A percentile compares a stretch with the other conserved stretches of the same genome.
Conservation (phyloP, 768 basidiomycete genomes). For the Termitomyces titanicus region DNA sequence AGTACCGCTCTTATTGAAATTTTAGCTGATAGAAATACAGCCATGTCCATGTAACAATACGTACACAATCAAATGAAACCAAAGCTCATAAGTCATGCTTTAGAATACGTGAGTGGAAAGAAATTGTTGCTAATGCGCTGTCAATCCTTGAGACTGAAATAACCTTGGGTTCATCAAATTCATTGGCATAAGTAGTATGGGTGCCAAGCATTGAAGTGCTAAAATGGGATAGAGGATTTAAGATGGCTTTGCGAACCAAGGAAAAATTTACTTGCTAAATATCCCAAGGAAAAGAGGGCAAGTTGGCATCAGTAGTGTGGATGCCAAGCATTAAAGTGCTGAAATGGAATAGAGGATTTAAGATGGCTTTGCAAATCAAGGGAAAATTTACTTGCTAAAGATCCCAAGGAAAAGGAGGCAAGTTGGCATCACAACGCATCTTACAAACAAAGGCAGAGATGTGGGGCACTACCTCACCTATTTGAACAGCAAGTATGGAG, state of each 20-base stretch:
- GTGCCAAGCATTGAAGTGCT: slow-evolving; percentile 1
- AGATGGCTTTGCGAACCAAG: no score
- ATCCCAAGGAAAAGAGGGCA: neutral
- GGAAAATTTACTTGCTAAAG: neutral
- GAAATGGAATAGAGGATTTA: no score
- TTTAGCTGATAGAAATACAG: no score
- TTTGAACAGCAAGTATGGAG: neutral
- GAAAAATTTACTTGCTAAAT: neutral
- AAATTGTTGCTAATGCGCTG: neutral
- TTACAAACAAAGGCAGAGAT: neutral
- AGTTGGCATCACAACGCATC: neutral
- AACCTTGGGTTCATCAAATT: neutral
- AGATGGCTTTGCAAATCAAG: no score
- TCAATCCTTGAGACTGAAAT: neutral
- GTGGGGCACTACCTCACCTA: neutral
- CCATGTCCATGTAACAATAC: neutral
- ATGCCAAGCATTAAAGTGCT: slow-evolving; percentile 1
- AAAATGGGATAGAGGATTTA: no score
- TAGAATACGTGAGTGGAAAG: neutral
- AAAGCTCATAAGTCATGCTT: neutral
- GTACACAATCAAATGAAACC: slow-evolving; percentile 4
- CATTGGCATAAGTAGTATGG: neutral
- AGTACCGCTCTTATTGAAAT: neutral
- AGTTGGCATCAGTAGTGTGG: neutral
- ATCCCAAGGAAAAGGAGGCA: neutral